Base-by-base conservation (phyloP, 2,329 filamentous ascomycete species). In the Claviceps citrina region DNA sequence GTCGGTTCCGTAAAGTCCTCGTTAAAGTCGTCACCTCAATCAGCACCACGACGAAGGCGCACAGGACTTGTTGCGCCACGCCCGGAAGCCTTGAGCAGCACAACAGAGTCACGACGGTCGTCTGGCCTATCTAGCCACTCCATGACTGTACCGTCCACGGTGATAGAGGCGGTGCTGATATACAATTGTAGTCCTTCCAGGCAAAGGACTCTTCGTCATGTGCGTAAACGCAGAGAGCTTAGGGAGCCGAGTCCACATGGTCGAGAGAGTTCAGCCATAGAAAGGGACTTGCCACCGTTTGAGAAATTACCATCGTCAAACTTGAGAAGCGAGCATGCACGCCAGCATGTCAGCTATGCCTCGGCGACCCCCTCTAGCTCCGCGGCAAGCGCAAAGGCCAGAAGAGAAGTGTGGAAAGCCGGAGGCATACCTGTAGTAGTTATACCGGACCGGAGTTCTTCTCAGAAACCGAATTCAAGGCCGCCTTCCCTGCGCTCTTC, bases 371-470 rank as follows among this genome's bases (percentile, higher is more conserved):
- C 71, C 0, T 47, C 54, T 19, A 70, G 62, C 44, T 73, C 71
- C 5, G 58, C 68, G 3, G 64, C 67, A 1, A 77, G 70, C 46
- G 61, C 62, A 7, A 73, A 64, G 48, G 71, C 71, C 4, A 63
- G 76, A n/a, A 66, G 68, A 13, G 71, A 77, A 25, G 59, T 79
- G 3, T 66, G 69, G 61, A 76, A 70, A 46, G 70, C 57, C 39
- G 76, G 75, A 7, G 73, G 63, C 2, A 74, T 80, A 8, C 76
- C 76, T 2, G 75, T 80, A 7, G 65, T 78, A 6, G 64, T 80
- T 16, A 68, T 80, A 38, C 76, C 76, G 6, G 68, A 72, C 41
- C 70, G 76, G 13, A 61, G 57, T 13, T 71, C 73, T 6, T 76
- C 73, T 3, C 57, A 65, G 9, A 68, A 67, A 38, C 62, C 67